Evolutionary conservation across 352 stramenopile genomes (phyloP).

Genomic region (Globisporangium sylvaticum): DNA sequence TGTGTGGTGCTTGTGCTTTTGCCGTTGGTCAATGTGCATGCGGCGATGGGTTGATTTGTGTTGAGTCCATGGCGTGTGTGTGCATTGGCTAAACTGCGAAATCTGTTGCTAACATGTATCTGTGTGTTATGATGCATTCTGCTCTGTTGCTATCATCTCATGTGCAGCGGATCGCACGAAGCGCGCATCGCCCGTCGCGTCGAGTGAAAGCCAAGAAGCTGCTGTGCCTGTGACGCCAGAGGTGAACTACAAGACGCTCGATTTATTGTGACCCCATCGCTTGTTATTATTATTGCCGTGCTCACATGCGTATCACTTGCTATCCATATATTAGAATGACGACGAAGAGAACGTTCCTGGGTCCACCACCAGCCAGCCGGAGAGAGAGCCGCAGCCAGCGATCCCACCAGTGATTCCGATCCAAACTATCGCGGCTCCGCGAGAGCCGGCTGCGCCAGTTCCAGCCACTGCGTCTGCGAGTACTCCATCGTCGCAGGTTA

Average conservation of each 20-base stretch:
- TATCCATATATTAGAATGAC: not conserved
- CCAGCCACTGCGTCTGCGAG: not conserved
- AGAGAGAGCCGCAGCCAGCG: constrained; percentile 1
- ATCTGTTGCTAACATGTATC: too few relatives aligned
- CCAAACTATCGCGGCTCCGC: not conserved
- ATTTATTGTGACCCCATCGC: not conserved
- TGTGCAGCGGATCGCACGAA: constrained; percentile 16
- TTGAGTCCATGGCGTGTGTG: not conserved
- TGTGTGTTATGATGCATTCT: not conserved
- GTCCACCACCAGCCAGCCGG: not conserved
- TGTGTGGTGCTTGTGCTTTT: not conserved
- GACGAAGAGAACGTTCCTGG: constrained; percentile 6
- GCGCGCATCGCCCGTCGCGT: not conserved
- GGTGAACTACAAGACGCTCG: not conserved
- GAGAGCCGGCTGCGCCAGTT: not conserved
- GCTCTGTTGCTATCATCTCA: not conserved
- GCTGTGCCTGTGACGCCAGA: constrained; percentile 12
- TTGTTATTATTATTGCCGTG: not conserved
- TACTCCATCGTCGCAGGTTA: not conserved
- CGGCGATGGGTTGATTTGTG: not conserved
- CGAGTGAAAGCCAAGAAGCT: constrained; percentile 4
- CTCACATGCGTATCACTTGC: not conserved
- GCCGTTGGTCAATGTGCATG: not conserved
- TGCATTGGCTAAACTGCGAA: too few relatives aligned
- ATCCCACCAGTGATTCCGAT: constrained; percentile 3